Percentiles rank a stretch among this genome's conserved stretches.
These are phyloP conservation scores for Chenopodium album DNA, from an alignment of 148 eudicot genomes.

Conservation along the genomic window DNA sequence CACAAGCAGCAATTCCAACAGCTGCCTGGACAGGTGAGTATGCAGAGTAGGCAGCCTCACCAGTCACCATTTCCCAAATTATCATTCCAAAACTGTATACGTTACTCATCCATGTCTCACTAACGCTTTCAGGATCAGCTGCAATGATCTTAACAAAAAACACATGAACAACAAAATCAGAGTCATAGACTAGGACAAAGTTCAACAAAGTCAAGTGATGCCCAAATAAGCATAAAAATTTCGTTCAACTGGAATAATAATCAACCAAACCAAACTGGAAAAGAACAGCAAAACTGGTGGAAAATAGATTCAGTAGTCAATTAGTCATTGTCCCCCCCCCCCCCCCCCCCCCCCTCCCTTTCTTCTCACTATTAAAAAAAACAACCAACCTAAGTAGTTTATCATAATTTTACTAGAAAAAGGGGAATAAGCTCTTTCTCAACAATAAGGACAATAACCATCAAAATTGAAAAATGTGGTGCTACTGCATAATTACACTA, in stretches of 20 bases:
- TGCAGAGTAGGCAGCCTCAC: slow-evolving; percentile 86
- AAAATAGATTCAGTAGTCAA: not conserved
- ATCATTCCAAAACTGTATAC: slow-evolving; percentile 90
- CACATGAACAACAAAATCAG: slow-evolving; percentile 8
- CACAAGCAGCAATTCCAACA: slow-evolving; percentile 95
- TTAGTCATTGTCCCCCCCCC: no score
- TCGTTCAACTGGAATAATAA: not conserved
- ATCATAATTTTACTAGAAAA: not conserved
- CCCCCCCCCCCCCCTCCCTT: no score
- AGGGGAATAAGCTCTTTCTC: not conserved
- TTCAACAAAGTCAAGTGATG: not conserved
- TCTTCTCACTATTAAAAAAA: not conserved
- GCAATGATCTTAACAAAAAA: slow-evolving; percentile 66
- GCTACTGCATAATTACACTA: slow-evolving; percentile 21
- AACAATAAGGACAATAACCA: not conserved
- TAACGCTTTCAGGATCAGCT: slow-evolving; percentile 84
- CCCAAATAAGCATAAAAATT: not conserved
- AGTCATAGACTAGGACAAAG: not conserved
- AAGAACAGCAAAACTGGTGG: not conserved
- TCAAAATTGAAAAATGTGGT: slow-evolving; percentile 8
- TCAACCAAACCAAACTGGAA: not conserved
- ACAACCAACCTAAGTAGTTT: not conserved
- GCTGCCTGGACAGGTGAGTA: slow-evolving; percentile 97
- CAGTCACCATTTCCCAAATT: slow-evolving; percentile 86
- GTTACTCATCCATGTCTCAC: slow-evolving; percentile 95